Evolutionary conservation across 2,329 filamentous ascomycete genomes (phyloP), one percentile per base, ranked within the genome.

Genomic region (Alternaria triticimaculans): DNA sequence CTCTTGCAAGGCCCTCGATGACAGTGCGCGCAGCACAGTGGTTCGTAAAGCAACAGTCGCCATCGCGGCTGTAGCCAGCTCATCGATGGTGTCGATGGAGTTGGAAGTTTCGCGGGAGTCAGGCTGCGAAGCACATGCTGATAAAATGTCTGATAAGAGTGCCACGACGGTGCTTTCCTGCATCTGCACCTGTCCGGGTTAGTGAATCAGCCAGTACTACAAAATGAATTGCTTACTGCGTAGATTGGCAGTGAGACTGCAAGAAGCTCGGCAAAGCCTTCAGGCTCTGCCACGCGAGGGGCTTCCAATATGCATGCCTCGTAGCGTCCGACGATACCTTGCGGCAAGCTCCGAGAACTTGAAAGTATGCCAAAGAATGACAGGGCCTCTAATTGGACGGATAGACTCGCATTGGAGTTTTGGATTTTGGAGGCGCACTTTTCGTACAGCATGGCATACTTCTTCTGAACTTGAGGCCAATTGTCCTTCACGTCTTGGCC

Each of bases 371-470:
- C 71, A 41, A 76, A 74, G 48, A 79, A 77, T 51, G 62, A 68
- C 23, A 76, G 48, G 14, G 70, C 77, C 65, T 78, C 72, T 26
- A 79, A 65, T 25, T 78, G 76, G 20, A 79, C 51, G 4, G 59
- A 48, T 5, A 66, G 55, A n/a, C 69, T 64, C 15, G 72, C 70
- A 4, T 54, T 69, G 26, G 58, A 46, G 30, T 68, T 70, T 28
- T 74, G 51, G 14, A 76, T 67, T 44, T 79, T 79, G 7, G 68
- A 63, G n/a, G 70, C 63, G 1, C 79, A 69, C 59, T 78, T 80
- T 0, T 63, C 61, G 37, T 73, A 72, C 2, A 63, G 68, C 18
- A 60, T 64, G 37, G 63, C 70, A 11, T 73, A 67, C 10, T 69
- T 55, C 21, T 65, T 23, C 44, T 62, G 68, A 14, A 73, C 71